A percentile compares a stretch with the other conserved stretches of the same genome.
These are phyloP conservation scores for Boletus rex-veris DNA, from an alignment of 768 basidiomycete species.

Conservation along the genomic window DNA sequence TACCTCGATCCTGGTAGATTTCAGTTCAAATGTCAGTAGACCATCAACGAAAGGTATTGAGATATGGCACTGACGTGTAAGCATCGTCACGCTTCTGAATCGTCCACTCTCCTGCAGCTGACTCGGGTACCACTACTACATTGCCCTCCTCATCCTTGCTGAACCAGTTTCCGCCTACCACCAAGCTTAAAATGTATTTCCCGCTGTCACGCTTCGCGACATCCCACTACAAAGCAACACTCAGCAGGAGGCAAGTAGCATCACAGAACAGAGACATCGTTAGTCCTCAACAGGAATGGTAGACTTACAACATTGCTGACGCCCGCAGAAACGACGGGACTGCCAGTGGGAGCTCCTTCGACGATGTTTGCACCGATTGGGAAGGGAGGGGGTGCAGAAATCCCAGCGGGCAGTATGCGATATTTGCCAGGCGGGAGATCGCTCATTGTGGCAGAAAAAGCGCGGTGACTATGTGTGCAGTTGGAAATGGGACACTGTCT, in stretches of 20 bases:
- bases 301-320: background rate
- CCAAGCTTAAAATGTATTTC: background rate
- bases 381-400: background rate
- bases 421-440: background rate
- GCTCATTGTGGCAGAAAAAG: background rate
- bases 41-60: background rate
- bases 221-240: background rate
- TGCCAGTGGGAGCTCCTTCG: background rate
- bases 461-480: background rate
- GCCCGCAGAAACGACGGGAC: background rate
- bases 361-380: background rate
- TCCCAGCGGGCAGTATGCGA: background rate
- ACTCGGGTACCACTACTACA: background rate
- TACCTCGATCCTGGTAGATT: background rate
- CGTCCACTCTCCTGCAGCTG: background rate
- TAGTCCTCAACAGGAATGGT: background rate
- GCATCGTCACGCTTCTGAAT: background rate
- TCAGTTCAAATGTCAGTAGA: background rate
- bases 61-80: background rate
- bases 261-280: background rate
- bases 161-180: background rate
- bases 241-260: background rate
- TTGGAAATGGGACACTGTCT: background rate
- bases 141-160: background rate
- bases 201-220: background rate